A percentile compares a stretch with the other conserved stretches of the same genome.
Conservation (phyloP, 441 rosid species). For the Gossypium davidsonii region DNA sequence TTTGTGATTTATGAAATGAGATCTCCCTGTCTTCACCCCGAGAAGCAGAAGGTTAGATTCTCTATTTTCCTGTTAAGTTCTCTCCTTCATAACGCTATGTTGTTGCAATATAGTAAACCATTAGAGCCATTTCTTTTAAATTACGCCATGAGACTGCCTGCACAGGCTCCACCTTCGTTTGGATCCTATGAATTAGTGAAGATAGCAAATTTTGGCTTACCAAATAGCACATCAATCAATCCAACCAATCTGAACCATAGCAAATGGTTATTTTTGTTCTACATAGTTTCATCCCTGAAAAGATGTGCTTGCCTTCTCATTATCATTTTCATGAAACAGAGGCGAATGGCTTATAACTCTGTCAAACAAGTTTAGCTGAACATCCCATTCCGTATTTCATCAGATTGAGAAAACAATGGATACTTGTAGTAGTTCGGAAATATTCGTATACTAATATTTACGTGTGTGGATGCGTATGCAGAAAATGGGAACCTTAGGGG, state of each 20-base stretch:
- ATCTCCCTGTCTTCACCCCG: conserved; percentile 22
- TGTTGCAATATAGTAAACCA: not conserved
- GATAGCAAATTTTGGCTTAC: no score
- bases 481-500: conserved; percentile 38
- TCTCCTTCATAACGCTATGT: not conserved
- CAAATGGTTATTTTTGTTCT: no score
- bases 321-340: no score
- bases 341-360: no score
- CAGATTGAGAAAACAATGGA: not conserved
- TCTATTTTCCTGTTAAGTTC: not conserved
- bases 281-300: no score
- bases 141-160: not conserved
- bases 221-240: no score
- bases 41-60: conserved; percentile 46
- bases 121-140: not conserved
- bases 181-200: no score
- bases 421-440: not conserved
- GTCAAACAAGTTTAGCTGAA: not conserved
- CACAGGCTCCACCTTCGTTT: not conserved
- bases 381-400: not conserved
- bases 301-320: no score
- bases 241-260: no score
- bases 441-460: not conserved
- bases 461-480: conserved; percentile 14
- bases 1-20: conserved; percentile 56